phyloP scores from a whole-genome alignment of 2,329 filamentous ascomycete species.

The Monosporascus sp. region DNA sequence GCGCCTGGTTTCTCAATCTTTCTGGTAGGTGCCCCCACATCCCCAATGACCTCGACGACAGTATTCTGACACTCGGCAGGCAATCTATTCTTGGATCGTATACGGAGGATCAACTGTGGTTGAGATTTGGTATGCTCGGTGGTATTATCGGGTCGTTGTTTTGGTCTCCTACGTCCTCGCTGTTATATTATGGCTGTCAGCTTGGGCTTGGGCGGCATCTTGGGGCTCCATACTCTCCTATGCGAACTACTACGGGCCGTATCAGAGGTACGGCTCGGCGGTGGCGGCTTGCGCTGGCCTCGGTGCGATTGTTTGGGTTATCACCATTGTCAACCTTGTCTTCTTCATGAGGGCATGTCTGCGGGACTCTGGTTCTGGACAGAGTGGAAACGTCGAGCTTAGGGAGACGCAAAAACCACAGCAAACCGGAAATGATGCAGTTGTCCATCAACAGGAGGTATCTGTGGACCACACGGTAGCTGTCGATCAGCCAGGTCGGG shows the following conservation, averaged over 20 bases:
- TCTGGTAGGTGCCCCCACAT: conserved; percentile 33
- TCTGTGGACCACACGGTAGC: too few species aligned
- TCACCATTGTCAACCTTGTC: conserved; percentile 32
- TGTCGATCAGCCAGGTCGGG: background rate
- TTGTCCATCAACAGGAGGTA: background rate
- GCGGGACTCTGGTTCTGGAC: conserved; percentile 11
- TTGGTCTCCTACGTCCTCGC: conserved; percentile 31
- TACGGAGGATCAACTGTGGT: conserved; percentile 33
- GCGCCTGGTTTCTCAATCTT: conserved; percentile 42
- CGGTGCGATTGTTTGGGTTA: conserved; percentile 37
- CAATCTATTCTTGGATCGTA: conserved; percentile 36
- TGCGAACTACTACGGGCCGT: conserved; percentile 15
- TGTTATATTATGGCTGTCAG: conserved; percentile 40
- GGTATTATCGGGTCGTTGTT: conserved; percentile 35
- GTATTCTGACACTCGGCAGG: conserved; percentile 22
- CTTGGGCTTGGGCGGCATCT: conserved; percentile 38
- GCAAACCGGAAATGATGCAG: background rate
- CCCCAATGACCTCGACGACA: conserved; percentile 1
- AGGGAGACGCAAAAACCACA: conserved; percentile 10
- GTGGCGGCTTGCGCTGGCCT: conserved; percentile 36
- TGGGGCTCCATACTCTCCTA: conserved; percentile 26
- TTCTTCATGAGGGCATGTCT: conserved; percentile 34
- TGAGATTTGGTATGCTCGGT: conserved; percentile 30
- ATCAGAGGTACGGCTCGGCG: conserved; percentile 24
- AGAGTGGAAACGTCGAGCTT: conserved; percentile 22